phyloP scores from a whole-genome alignment of 2,329 filamentous ascomycete species.

The Arthrobotrys iridis region DNA sequence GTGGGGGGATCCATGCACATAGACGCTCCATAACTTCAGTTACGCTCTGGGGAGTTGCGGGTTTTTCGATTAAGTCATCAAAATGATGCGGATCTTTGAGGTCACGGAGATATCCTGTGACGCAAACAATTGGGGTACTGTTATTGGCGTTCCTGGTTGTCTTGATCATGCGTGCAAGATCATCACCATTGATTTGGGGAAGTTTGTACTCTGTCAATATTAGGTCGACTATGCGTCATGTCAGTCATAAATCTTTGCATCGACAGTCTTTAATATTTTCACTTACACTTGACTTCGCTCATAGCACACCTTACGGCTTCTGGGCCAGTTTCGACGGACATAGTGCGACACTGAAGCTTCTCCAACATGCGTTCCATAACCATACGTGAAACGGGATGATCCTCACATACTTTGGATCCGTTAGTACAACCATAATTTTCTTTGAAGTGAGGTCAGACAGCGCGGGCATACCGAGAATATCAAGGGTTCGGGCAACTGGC shows the following conservation, averaged over 20 bases:
- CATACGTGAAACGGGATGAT: constrained; percentile 93
- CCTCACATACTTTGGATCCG: constrained; percentile 78
- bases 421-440: neutral
- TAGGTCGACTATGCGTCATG: constrained; percentile 72
- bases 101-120: constrained; percentile 98
- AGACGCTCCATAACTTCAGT: constrained; percentile 86
- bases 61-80: constrained; percentile 94
- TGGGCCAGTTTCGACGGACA: constrained; percentile 86
- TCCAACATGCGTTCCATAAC: constrained; percentile 99
- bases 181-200: constrained; percentile 91
- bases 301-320: constrained; percentile 94
- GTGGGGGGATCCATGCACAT: constrained; percentile 90
- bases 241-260: constrained; percentile 31
- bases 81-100: constrained; percentile 95
- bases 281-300: constrained; percentile 84
- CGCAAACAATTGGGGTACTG: constrained; percentile 92
- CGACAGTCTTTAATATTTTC: neutral
- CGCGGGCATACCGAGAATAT: constrained; percentile 73
- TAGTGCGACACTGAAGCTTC: constrained; percentile 92
- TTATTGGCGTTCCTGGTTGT: constrained; percentile 96
- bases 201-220: constrained; percentile 98
- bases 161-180: constrained; percentile 96
- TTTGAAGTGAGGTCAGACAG: neutral
- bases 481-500: constrained; percentile 86
- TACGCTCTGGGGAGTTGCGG: constrained; percentile 89